Percentiles rank a stretch among this genome's conserved stretches.
These are phyloP conservation scores for Coccinonectria pachysandricola DNA, from an alignment of 2,329 filamentous ascomycete species.

Conservation along the genomic window DNA sequence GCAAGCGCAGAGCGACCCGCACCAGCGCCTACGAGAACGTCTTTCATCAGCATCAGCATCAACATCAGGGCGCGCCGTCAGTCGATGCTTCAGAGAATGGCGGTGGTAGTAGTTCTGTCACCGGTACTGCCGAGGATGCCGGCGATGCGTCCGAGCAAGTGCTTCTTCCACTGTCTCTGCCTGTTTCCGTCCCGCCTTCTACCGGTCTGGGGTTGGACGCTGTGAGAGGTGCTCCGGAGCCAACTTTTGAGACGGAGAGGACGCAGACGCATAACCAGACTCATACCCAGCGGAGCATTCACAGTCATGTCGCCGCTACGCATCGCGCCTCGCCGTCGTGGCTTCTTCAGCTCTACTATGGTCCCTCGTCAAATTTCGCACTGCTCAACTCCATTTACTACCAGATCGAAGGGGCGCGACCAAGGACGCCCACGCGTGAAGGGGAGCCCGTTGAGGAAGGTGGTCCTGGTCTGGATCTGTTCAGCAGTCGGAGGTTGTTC, in stretches of 20 bases:
- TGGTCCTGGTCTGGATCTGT: constrained; percentile 22
- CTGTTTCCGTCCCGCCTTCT: background rate
- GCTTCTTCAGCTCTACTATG: constrained; percentile 35
- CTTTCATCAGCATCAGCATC: constrained; percentile 11
- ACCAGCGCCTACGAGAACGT: constrained; percentile 14
- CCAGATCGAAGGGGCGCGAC: constrained; percentile 20
- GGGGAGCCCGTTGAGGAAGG: constrained; percentile 22
- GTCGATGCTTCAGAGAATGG: constrained; percentile 12
- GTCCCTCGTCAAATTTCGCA: constrained; percentile 35
- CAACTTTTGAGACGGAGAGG: too few species aligned
- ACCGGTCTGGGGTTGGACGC: background rate
- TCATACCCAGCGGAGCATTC: constrained; percentile 20
- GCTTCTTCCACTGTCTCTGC: background rate
- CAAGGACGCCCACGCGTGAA: constrained; percentile 12
- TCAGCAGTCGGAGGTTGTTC: constrained; percentile 20
- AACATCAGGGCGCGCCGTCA: constrained; percentile 9
- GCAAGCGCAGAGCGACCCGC: constrained; percentile 16
- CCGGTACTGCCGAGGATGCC: constrained; percentile 6
- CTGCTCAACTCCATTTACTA: constrained; percentile 26
- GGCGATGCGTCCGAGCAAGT: background rate
- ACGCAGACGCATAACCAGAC: too few species aligned
- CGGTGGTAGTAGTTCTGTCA: too few species aligned
- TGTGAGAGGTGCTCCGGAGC: too few species aligned
- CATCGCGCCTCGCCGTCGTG: constrained; percentile 34
- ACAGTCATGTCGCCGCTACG: constrained; percentile 33